phyloP scores from a whole-genome alignment of 345 rosid genomes.

The Gossypium raimondii region DNA sequence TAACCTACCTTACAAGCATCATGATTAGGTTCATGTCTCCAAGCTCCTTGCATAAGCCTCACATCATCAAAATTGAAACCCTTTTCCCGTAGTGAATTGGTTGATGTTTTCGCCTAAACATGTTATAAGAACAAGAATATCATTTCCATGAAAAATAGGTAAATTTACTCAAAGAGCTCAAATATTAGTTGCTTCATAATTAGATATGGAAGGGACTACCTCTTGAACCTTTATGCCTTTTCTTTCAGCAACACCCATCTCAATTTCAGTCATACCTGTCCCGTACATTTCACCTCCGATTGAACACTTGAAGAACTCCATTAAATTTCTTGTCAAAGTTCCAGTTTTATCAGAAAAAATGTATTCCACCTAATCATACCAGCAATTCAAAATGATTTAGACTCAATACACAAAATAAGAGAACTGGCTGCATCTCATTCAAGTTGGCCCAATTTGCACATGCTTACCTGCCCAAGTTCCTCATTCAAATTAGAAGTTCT shows the following conservation, averaged over 20 bases:
- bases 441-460: neutral
- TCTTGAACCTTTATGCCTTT: slow-evolving; percentile 72
- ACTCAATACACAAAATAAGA: neutral
- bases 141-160: neutral
- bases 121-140: slow-evolving; percentile 11
- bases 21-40: slow-evolving; percentile 95
- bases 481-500: slow-evolving; percentile 98
- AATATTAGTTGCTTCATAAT: neutral
- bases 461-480: slow-evolving; percentile 96
- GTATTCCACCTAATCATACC: slow-evolving; percentile 77
- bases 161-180: neutral
- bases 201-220: slow-evolving; percentile 32
- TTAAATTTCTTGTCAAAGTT: slow-evolving; percentile 92
- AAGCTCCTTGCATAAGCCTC: slow-evolving; percentile 91
- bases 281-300: slow-evolving; percentile 96
- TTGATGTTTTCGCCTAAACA: slow-evolving; percentile 48
- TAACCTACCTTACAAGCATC: slow-evolving; percentile 81
- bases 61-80: slow-evolving; percentile 97
- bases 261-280: slow-evolving; percentile 89
- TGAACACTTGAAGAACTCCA: slow-evolving; percentile 99
- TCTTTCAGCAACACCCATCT: slow-evolving; percentile 68
- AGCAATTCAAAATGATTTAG: slow-evolving; percentile 9
- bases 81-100: slow-evolving; percentile 54
- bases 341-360: slow-evolving; percentile 99
- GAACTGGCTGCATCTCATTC: neutral